Conservation (phyloP, 108 stramenopile genomes). For the Discostella stelligeroides region DNA sequence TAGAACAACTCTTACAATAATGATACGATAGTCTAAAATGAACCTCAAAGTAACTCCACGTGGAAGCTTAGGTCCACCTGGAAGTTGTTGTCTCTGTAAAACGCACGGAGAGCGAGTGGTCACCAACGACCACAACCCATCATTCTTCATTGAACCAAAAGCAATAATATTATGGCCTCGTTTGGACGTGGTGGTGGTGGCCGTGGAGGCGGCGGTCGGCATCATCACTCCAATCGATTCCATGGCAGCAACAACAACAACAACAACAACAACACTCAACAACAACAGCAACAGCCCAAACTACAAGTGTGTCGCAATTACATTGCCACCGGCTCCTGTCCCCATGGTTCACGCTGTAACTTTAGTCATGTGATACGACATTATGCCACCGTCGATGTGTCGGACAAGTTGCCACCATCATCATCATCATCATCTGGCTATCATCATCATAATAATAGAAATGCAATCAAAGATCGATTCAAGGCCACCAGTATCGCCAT, state of each 20-base stretch:
- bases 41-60: too few relatives aligned
- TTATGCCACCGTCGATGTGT: conserved; percentile 63
- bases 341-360: conserved; percentile 54
- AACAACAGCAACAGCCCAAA: conserved; percentile 26
- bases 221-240: neutral
- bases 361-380: conserved; percentile 75
- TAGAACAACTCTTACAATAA: too few relatives aligned
- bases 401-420: conserved; percentile 47
- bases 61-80: too few relatives aligned
- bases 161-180: conserved; percentile 15
- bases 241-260: neutral
- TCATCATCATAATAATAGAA: conserved; percentile 20
- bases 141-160: neutral
- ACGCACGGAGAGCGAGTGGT: too few relatives aligned
- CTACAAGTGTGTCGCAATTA: conserved; percentile 61
- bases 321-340: conserved; percentile 63
- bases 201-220: conserved; percentile 3
- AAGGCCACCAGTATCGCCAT: conserved; percentile 71
- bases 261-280: neutral
- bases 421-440: conserved; percentile 24
- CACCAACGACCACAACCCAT: too few relatives aligned
- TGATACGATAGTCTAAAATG: too few relatives aligned
- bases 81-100: too few relatives aligned
- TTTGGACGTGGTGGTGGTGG: conserved; percentile 16
- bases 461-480: conserved; percentile 35